Percentiles rank a stretch among this genome's conserved stretches.
These are phyloP conservation scores for Oryza rufipogon DNA, from an alignment of 176 grass and related monocot species.

Conservation along the genomic window DNA sequence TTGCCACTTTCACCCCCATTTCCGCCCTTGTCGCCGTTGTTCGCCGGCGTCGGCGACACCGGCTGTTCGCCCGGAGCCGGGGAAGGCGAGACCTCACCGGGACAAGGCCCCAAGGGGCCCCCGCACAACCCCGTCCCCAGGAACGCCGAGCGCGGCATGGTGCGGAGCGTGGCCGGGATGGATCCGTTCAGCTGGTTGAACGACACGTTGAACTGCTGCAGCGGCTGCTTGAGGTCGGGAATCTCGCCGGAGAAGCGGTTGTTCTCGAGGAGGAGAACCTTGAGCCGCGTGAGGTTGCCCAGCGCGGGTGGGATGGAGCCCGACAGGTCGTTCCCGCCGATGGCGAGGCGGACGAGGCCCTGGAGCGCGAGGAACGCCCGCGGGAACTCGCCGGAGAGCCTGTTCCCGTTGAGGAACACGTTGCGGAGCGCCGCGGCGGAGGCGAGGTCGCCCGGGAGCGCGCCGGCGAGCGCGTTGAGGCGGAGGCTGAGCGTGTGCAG, in stretches of 20 bases:
- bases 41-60: slow-evolving; percentile 9
- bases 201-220: slow-evolving; percentile 68
- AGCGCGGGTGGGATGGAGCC: slow-evolving; percentile 45
- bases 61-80: slow-evolving; percentile 41
- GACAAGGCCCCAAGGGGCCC: slow-evolving; percentile 53
- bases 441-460: slow-evolving; percentile 50
- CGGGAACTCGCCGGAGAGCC: slow-evolving; percentile 58
- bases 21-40: neutral
- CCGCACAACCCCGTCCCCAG: slow-evolving; percentile 56
- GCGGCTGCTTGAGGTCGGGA: slow-evolving; percentile 44
- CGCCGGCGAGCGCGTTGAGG: slow-evolving; percentile 54
- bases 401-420: slow-evolving; percentile 65
- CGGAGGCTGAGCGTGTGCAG: slow-evolving; percentile 67
- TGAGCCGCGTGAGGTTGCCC: slow-evolving; percentile 51
- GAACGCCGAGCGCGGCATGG: slow-evolving; percentile 49
- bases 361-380: slow-evolving; percentile 29
- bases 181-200: slow-evolving; percentile 65
- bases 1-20: slow-evolving; percentile 3
- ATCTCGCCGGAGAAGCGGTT: slow-evolving; percentile 60
- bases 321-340: slow-evolving; percentile 51
- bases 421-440: slow-evolving; percentile 33
- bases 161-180: slow-evolving; percentile 51
- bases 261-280: slow-evolving; percentile 49
- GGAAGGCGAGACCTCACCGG: slow-evolving; percentile 50
- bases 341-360: slow-evolving; percentile 46